Conservation (phyloP, 495 filamentous ascomycete species). For the Aspergillus homomorphus region DNA sequence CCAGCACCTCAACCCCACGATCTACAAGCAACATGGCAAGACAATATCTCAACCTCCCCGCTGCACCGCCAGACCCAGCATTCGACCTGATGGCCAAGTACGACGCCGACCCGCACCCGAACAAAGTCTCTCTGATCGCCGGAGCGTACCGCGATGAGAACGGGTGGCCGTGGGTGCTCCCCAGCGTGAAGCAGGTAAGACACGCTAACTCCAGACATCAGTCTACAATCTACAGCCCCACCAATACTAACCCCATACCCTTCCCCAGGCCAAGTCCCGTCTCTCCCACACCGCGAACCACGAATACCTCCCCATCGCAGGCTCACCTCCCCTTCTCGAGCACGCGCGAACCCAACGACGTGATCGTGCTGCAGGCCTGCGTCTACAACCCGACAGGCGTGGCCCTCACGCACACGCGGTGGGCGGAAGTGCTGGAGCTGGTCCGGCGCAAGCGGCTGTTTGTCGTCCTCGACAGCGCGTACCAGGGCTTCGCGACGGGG, state of each 20-base stretch:
- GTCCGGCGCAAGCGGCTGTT: slow-evolving; percentile 29
- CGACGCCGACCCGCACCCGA: slow-evolving; percentile 1
- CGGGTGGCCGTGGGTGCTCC: slow-evolving; percentile 32
- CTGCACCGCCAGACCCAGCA: slow-evolving; percentile 12
- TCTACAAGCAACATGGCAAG: not conserved
- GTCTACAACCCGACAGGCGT: slow-evolving; percentile 46
- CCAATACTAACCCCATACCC: not conserved
- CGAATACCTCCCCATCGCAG: slow-evolving; percentile 22
- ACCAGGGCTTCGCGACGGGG: slow-evolving; percentile 45
- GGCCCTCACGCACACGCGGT: slow-evolving; percentile 34
- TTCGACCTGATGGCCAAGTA: slow-evolving; percentile 18
- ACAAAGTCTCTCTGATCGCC: slow-evolving; percentile 25
- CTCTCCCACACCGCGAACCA: slow-evolving; percentile 6
- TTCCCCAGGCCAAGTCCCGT: slow-evolving; percentile 12
- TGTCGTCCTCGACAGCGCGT: slow-evolving; percentile 43
- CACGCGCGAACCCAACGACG: slow-evolving; percentile 22
- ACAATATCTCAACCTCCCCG: not conserved
- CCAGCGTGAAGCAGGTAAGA: slow-evolving; percentile 24
- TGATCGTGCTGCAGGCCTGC: slow-evolving; percentile 41
- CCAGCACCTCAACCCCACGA: not conserved
- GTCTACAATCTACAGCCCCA: not conserved
- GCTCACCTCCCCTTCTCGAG: slow-evolving; percentile 16
- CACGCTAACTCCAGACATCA: not conserved
- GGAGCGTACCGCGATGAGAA: slow-evolving; percentile 34
- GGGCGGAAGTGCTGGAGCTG: slow-evolving; percentile 30